Evolutionary conservation across 768 basidiomycete species (phyloP), one percentile per base, ranked within the genome.

Genomic region (Tulasnella sp.): DNA sequence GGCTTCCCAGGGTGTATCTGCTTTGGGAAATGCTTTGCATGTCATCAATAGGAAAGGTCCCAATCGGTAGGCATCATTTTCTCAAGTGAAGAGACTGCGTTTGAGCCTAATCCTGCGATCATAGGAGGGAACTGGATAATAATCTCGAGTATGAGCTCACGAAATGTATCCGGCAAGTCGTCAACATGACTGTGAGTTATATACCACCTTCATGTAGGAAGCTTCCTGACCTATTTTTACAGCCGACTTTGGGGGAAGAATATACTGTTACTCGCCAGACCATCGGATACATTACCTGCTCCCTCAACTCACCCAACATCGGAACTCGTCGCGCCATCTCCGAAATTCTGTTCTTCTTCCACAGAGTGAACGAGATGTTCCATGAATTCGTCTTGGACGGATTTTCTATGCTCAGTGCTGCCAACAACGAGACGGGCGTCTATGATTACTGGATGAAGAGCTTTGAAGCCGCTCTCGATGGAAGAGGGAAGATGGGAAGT

Each of bases 401-500:
- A 11, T 85, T 98, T 19, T 91, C 93, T 80, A 84, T 86, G 14
- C 87, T 95, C 45, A 94, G 93, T 81, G 82, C 86, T 34, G 83
- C 88, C 5, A 93, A 93, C 78, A 81, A 84, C 72, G 84, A 87
- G 72, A 88, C 88, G 68, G 88, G 82, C 6, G 78, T 80, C 37
- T 99, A 94, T 82, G 90, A 90, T 78, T 95, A 89, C 80, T 99
- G 95, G 96, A 93, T 99, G 81, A 91, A 90, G 79, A 91, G 90
- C 0, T 85, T 97, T 78, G 92, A 94, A 79, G 83, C 84, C 36
- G 89, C 89, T 2, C 86, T 98, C 22, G 87, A 89, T 68, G 96
- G 96, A 2, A 85, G 95, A 75, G 97, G 97, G 0, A 92, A 91
- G 82, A 96, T 98, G 94, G 97, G 97, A 0, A 97, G 93, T 81